These are phyloP conservation scores for Aspergillus pseudoviridinutans DNA, from an alignment of 2,329 filamentous ascomycete genomes.

Conservation along the genomic window DNA sequence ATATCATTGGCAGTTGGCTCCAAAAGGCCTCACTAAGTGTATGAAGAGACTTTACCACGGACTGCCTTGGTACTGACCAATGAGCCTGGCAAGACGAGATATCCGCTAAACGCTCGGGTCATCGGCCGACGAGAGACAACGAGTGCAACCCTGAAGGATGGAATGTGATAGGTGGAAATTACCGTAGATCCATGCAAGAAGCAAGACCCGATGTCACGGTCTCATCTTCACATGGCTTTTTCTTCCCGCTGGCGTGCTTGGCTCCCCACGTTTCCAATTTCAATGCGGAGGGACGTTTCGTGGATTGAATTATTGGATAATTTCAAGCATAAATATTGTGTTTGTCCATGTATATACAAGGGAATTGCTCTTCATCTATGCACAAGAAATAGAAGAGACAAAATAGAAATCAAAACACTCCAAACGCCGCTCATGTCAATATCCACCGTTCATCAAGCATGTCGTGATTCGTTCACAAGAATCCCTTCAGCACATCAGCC, in stretches of 20 bases:
- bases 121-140: neutral
- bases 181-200: neutral
- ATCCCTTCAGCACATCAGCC: neutral
- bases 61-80: neutral
- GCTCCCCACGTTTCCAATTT: neutral
- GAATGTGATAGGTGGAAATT: neutral
- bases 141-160: neutral
- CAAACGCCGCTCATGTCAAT: neutral
- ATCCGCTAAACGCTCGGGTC: neutral
- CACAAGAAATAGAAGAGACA: neutral
- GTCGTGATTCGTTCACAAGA: neutral
- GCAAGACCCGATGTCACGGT: neutral
- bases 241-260: neutral
- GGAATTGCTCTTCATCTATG: neutral
- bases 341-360: neutral
- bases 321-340: neutral
- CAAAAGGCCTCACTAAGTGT: too few species aligned
- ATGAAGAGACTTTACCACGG: too few species aligned
- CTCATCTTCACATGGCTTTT: neutral
- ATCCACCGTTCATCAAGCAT: neutral
- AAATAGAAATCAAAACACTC: neutral
- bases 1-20: neutral
- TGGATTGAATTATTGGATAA: too few species aligned
- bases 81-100: neutral
- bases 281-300: neutral